Evolutionary conservation across 1,139 yeast genomes (phyloP), one percentile per base, ranked within the genome.

Genomic region (Arxiozyma bovina): DNA sequence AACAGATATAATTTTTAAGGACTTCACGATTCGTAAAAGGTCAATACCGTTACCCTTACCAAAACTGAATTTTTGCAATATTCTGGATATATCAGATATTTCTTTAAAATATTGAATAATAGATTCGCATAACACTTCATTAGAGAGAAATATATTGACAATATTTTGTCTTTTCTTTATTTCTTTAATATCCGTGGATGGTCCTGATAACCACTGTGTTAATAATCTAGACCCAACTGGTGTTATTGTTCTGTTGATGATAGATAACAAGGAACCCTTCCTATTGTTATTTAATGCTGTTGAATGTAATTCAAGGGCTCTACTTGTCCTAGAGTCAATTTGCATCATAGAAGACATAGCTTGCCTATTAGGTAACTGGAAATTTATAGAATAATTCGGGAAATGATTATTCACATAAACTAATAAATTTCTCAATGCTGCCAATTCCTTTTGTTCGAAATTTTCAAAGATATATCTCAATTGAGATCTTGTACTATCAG

Each of bases 131-230:
- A 81, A 66, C 0, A 65, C 60, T 0, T 69, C 65, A 55, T 81
- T 73, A 2, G 72, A 68, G 15, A 74, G 59, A 60, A 90, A 83
- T 17, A 78, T 67, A 12, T 73, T 68, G 0, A 91, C 94, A 49
- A 82, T 73, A 11, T 74, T 73, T 57, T 88, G 96, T 40, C 99
- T 75, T 21, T 68, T 63, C 25, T 69, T 68, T 23, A 93, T 81
- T 57, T 80, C 85, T 0, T 65, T 63, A 0, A 79, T 62, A 61
- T 85, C 79, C 5, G 86, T 74, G 0, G 87, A 77, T 0, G 99
- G 99, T 0, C 91, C 83, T 22, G 87, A 77, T 3, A 93, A 71
- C 97, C 98, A 90, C 53, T 84, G 83, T 3, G 84, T 78, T 21
- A 93, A 72, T 23, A 87, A 65, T 50, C 99, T 74, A 0, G 96